phyloP scores from a whole-genome alignment of 2,329 filamentous ascomycete genomes.

The Sclerotinia minor region DNA sequence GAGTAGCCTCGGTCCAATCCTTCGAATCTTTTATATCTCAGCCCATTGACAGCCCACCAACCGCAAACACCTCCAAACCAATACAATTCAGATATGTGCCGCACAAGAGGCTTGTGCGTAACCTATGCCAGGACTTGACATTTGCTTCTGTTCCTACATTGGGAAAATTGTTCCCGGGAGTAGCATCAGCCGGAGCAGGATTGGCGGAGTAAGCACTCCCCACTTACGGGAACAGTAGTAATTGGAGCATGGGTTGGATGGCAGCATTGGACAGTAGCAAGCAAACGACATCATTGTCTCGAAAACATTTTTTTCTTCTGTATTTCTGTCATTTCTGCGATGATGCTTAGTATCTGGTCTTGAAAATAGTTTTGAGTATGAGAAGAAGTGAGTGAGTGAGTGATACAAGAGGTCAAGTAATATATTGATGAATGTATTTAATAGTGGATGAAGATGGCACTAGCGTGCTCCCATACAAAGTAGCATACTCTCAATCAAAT shows the following conservation, averaged over 20 bases:
- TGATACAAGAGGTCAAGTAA: background rate
- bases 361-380: background rate
- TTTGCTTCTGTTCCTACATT: constrained; percentile 9
- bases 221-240: constrained; percentile 3
- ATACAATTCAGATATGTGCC: background rate
- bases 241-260: constrained; percentile 5
- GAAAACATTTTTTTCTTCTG: background rate
- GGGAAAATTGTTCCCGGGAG: background rate
- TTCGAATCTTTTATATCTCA: background rate
- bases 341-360: background rate
- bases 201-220: constrained; percentile 18
- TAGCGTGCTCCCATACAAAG: background rate
- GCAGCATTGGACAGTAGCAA: background rate
- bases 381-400: no score
- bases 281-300: background rate
- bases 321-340: background rate
- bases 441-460: background rate
- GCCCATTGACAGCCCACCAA: background rate
- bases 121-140: constrained; percentile 5
- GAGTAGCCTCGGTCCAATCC: constrained; percentile 4
- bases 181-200: constrained; percentile 6
- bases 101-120: background rate
- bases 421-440: background rate
- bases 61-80: background rate
- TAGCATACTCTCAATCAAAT: background rate